A percentile compares a stretch with the other conserved stretches of the same genome.
phyloP scores from a whole-genome alignment of 345 rosid species.

The Linum lewisii region DNA sequence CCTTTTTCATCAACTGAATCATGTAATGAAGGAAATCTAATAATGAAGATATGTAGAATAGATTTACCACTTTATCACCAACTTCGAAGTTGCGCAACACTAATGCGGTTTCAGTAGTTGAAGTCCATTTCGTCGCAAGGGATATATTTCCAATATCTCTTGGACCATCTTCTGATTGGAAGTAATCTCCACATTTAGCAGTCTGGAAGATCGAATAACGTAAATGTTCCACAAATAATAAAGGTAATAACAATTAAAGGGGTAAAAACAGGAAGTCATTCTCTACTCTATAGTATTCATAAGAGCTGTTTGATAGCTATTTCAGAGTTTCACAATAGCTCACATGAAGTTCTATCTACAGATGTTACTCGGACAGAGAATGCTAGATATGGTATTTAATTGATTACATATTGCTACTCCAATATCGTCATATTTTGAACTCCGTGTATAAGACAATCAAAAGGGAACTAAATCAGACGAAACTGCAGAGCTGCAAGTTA shows the following conservation, averaged over 20 bases:
- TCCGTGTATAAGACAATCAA: neutral
- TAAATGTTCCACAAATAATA: neutral
- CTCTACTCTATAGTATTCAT: neutral
- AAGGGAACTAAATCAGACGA: neutral
- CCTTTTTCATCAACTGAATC: neutral
- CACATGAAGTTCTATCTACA: no score
- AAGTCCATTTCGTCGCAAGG: slow-evolving; percentile 45
- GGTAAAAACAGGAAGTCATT: neutral
- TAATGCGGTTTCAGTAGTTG: slow-evolving; percentile 44
- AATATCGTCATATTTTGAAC: neutral
- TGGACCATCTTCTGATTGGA: slow-evolving; percentile 68
- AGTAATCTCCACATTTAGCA: slow-evolving; percentile 78
- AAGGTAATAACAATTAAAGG: no score
- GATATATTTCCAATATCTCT: slow-evolving; percentile 70
- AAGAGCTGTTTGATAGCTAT: no score
- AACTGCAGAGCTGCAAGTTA: no score
- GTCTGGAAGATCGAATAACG: slow-evolving; percentile 22
- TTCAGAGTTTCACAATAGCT: no score
- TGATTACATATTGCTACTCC: no score
- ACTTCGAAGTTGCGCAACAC: slow-evolving; percentile 67
- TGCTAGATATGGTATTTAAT: no score
- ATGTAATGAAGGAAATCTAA: neutral
- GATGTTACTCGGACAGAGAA: no score
- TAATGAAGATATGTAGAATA: neutral
- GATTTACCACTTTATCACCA: slow-evolving; percentile 58